Conservation (phyloP, 305 asterid species). For the Rubia balearica region DNA sequence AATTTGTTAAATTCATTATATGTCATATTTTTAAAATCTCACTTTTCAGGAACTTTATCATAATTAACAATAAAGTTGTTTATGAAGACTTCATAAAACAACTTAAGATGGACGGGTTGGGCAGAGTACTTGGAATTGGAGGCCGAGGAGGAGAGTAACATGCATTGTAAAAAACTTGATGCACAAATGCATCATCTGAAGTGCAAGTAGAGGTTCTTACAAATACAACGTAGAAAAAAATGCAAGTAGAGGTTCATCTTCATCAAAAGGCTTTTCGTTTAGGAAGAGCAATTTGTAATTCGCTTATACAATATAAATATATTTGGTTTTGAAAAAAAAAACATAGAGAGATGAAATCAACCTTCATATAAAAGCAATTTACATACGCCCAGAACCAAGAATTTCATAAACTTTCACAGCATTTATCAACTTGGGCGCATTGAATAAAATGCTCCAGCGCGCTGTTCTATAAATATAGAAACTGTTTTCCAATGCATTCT, state of each 20-base stretch:
- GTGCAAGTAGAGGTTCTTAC: neutral
- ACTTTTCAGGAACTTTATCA: too few relatives aligned
- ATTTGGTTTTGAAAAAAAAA: too few relatives aligned
- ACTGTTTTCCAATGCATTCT: neutral
- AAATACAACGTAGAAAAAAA: too few relatives aligned
- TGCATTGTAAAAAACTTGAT: neutral
- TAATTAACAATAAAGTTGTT: too few relatives aligned
- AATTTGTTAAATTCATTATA: too few relatives aligned
- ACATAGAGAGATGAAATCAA: neutral
- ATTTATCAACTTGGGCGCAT: neutral
- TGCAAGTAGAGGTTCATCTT: too few relatives aligned
- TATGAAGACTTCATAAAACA: too few relatives aligned
- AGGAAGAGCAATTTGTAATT: too few relatives aligned
- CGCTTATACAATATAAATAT: too few relatives aligned
- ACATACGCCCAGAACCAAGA: neutral
- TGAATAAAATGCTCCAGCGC: neutral
- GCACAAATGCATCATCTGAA: neutral
- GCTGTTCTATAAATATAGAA: neutral
- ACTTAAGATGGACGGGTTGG: neutral
- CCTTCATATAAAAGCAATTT: too few relatives aligned
- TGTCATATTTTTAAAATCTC: too few relatives aligned
- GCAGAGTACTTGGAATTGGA: neutral
- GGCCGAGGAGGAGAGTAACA: neutral
- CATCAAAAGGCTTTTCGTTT: too few relatives aligned
- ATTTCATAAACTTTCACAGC: neutral